Percentiles rank a stretch among this genome's conserved stretches.
These are phyloP conservation scores for Phragmites australis DNA, from an alignment of 176 grass and related monocot genomes.

Conservation along the genomic window DNA sequence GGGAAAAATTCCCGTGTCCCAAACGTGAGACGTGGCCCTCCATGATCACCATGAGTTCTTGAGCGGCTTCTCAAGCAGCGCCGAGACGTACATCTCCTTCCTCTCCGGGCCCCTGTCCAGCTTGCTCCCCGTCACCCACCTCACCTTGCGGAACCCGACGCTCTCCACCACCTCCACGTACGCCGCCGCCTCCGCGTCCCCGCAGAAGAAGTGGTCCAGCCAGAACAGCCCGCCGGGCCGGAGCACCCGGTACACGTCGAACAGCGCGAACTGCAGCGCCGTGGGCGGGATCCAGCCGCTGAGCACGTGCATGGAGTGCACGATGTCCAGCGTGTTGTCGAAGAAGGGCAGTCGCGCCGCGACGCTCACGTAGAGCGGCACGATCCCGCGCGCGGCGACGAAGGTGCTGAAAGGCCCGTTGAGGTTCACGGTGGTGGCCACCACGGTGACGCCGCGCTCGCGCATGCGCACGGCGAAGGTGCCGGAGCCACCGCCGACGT, in stretches of 20 bases:
- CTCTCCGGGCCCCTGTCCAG: not conserved
- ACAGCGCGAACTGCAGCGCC: conserved; percentile 28
- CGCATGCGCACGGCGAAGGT: conserved; percentile 54
- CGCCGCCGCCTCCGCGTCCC: not conserved
- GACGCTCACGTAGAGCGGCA: conserved; percentile 49
- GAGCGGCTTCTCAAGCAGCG: conserved; percentile 7
- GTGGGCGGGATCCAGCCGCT: conserved; percentile 52
- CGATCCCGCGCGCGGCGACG: conserved; percentile 51
- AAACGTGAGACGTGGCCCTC: not conserved
- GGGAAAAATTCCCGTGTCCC: no score
- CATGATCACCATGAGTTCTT: not conserved
- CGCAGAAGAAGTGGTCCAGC: conserved; percentile 31
- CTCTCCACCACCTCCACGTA: conserved; percentile 24
- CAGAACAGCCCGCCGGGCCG: conserved; percentile 40
- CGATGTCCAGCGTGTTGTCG: conserved; percentile 53
- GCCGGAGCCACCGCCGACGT: conserved; percentile 51
- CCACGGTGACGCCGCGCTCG: conserved; percentile 53
- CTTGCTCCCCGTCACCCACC: conserved; percentile 21
- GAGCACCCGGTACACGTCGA: conserved; percentile 61
- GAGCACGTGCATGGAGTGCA: conserved; percentile 61
- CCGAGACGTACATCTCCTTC: conserved; percentile 26
- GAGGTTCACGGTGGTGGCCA: conserved; percentile 57
- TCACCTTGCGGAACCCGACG: not conserved
- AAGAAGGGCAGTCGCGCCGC: conserved; percentile 48
- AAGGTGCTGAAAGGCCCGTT: conserved; percentile 65